Percentiles rank a stretch among this genome's conserved stretches.
Conservation (phyloP, 1,284 basidiomycete genomes). For the Boletellus deceptivus region DNA sequence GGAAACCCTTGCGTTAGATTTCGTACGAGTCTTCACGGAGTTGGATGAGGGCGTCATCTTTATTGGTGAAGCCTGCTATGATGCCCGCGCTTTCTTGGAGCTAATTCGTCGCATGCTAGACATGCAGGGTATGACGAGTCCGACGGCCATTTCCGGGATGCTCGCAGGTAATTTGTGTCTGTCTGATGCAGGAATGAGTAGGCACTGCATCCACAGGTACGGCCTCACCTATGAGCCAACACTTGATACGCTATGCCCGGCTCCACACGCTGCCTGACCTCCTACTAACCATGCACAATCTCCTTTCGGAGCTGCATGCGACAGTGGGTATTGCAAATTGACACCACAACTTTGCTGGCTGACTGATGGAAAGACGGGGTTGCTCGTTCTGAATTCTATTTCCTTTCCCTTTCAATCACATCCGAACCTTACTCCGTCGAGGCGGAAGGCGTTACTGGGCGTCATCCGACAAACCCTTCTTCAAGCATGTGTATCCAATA, state of each 20-base stretch:
- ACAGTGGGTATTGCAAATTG: constrained; percentile 41
- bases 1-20: constrained; percentile 49
- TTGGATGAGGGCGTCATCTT: constrained; percentile 53
- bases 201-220: constrained; percentile 24
- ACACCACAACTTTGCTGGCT: constrained; percentile 8
- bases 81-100: neutral
- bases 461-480: constrained; percentile 53
- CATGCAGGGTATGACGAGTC: constrained; percentile 63
- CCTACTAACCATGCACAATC: constrained; percentile 55
- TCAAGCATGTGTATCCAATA: constrained; percentile 45
- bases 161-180: constrained; percentile 41
- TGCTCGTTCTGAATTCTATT: constrained; percentile 65
- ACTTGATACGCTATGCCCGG: constrained; percentile 32
- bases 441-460: constrained; percentile 46
- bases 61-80: constrained; percentile 46
- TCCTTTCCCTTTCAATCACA: constrained; percentile 61
- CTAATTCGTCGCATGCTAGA: constrained; percentile 36
- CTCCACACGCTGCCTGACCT: constrained; percentile 52
- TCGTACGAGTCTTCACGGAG: constrained; percentile 47
- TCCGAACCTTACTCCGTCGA: constrained; percentile 36
- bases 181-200: constrained; percentile 4
- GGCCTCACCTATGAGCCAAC: constrained; percentile 17
- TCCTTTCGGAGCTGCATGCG: constrained; percentile 44
- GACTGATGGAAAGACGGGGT: constrained; percentile 38
- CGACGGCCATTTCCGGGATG: constrained; percentile 41